Conservation (phyloP, 78 protist species). For the Thecamonas trahens region DNA sequence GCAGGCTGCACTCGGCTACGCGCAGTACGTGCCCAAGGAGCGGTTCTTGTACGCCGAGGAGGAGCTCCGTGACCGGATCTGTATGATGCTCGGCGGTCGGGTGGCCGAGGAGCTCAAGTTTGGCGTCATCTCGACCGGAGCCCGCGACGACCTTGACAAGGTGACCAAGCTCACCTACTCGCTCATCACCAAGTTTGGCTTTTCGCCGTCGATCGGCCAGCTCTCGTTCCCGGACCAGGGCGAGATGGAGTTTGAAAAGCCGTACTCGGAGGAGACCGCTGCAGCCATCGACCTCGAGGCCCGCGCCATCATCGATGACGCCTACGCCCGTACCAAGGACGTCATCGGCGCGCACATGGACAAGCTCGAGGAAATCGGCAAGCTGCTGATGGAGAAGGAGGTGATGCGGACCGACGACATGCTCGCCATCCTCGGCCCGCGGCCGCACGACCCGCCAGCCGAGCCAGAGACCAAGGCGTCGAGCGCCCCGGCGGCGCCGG, state of each 20-base stretch:
- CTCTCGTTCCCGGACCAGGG: constrained; percentile 52
- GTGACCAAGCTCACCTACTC: constrained; percentile 78
- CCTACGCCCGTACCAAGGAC: background rate
- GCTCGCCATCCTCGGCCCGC: constrained; percentile 50
- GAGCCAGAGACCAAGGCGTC: no score
- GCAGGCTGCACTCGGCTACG: constrained; percentile 68
- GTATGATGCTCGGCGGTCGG: constrained; percentile 85
- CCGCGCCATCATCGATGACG: background rate
- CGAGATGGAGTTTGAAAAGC: constrained; percentile 32
- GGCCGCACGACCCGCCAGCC: no score
- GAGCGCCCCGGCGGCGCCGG: no score
- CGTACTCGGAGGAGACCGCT: constrained; percentile 18
- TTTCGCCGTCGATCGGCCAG: constrained; percentile 68
- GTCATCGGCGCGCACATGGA: background rate
- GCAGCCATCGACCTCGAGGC: constrained; percentile 33
- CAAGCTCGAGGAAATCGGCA: background rate
- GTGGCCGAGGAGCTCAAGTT: constrained; percentile 67
- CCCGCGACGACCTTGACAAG: constrained; percentile 76
- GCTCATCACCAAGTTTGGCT: constrained; percentile 67
- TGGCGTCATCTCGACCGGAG: constrained; percentile 84
- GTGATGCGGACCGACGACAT: constrained; percentile 50
- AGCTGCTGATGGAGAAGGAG: constrained; percentile 1
- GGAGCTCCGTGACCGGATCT: constrained; percentile 68
- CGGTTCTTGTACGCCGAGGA: constrained; percentile 55
- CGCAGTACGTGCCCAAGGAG: constrained; percentile 90